These are phyloP conservation scores for Daldinia concentrica DNA, from an alignment of 495 filamentous ascomycete species.

Conservation along the genomic window DNA sequence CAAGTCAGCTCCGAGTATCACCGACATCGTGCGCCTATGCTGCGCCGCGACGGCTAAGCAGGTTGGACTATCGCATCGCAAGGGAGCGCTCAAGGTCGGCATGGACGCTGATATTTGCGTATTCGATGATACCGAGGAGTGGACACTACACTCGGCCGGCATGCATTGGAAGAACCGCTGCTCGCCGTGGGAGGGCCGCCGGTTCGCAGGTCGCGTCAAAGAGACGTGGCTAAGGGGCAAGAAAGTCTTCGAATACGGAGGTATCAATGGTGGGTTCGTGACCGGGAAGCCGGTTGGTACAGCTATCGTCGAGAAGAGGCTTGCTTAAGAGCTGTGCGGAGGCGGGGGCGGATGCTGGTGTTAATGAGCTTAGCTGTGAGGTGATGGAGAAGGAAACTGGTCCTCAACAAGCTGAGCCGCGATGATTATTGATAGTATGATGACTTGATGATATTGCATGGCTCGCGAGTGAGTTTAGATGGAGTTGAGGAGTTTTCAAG, in stretches of 20 bases:
- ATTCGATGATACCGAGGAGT: conserved; percentile 85
- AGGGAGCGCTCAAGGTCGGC: conserved; percentile 84
- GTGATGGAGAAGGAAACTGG: neutral
- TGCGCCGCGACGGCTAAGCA: conserved; percentile 88
- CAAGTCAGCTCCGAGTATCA: conserved; percentile 58
- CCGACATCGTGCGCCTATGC: conserved; percentile 86
- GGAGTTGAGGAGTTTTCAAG: conserved; percentile 19
- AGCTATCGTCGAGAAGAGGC: conserved; percentile 57
- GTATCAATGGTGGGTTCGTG: conserved; percentile 52
- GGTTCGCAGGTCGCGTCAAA: conserved; percentile 78
- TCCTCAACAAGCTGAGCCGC: neutral
- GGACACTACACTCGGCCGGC: conserved; percentile 67
- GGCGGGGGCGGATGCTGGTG: neutral
- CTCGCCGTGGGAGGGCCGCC: conserved; percentile 88
- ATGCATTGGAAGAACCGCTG: conserved; percentile 98
- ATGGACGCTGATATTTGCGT: conserved; percentile 93
- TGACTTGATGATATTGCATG: conserved; percentile 34
- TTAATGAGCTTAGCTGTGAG: neutral
- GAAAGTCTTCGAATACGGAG: conserved; percentile 71
- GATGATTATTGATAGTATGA: conserved; percentile 19
- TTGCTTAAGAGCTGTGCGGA: conserved; percentile 19
- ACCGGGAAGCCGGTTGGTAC: conserved; percentile 50
- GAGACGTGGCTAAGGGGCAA: conserved; percentile 91
- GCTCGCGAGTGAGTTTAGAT: conserved; percentile 27
- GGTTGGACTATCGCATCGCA: conserved; percentile 83